Evolutionary conservation across 352 stramenopile genomes (phyloP), one percentile per base, ranked within the genome.

Genomic region (Pythium guiyangense): DNA sequence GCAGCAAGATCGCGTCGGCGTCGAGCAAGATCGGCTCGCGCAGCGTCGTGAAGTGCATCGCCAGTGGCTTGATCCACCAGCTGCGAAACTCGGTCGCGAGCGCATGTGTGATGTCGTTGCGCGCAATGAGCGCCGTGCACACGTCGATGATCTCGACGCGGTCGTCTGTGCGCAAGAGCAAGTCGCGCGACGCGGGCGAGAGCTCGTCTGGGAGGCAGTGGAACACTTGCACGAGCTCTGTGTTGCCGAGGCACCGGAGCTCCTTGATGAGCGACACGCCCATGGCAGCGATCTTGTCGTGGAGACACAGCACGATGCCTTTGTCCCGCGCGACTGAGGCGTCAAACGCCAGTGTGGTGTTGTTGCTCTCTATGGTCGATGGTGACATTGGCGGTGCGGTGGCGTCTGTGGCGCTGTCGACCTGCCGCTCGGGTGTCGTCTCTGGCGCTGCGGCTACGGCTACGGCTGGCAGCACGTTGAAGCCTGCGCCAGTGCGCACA

Each of bases 31-130:
- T 47, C 15, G 80, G 62, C 44, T 88, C 66, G 4, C 59, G 62
- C 10, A 85, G 59, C 29, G 73, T 64, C 0, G 77, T 85, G 48
- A 84, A 74, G 53, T 71, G 71, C 44, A 88, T 52, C 18, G 72
- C 77, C 0, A 88, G 58, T 2, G 77, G 77, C 53, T 88, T 88
- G 63, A 88, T 71, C 77, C 74, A 88, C 63, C 71, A 85, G 50
- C 62, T 88, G 31, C 73, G 64, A 52, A 82, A 85, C 8, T 77
- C 65, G 26, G 54, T 58, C 2, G 71, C 67, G 5, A 57, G 8
- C 14, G 25, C 39, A 6, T 5, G 22, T 8, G 47, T 49, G 15
- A 64, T 18, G 17, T 25, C 9, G 6, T 46, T 39, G 25, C 26
- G 27, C 5, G 17, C 52, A 8, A 71, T 29, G 15, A 74, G 66